Conservation (phyloP, 2,329 filamentous ascomycete species). For the Talaromyces verruculosus region DNA sequence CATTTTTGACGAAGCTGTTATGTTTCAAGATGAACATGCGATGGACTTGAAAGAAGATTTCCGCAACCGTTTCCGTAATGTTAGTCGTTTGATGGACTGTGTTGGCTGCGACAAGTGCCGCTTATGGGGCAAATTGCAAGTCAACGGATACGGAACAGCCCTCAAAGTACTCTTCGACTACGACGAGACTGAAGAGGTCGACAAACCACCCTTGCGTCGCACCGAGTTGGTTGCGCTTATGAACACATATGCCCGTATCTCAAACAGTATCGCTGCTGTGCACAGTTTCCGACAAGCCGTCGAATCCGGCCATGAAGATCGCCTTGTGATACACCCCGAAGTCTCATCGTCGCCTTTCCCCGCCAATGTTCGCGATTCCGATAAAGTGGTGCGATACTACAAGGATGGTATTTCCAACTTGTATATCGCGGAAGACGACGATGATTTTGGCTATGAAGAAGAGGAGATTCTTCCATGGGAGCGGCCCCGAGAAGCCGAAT, state of each 20-base stretch:
- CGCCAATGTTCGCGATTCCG: slow-evolving; percentile 25
- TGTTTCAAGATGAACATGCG: slow-evolving; percentile 72
- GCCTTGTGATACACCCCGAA: slow-evolving; percentile 31
- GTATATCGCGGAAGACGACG: slow-evolving; percentile 43
- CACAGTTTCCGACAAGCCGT: slow-evolving; percentile 64
- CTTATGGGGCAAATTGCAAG: slow-evolving; percentile 96
- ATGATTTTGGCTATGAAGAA: slow-evolving; percentile 46
- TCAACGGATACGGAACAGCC: slow-evolving; percentile 88
- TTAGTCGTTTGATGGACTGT: slow-evolving; percentile 96
- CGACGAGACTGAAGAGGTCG: slow-evolving; percentile 63
- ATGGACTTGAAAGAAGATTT: slow-evolving; percentile 93
- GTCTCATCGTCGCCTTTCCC: slow-evolving; percentile 29
- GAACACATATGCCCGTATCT: slow-evolving; percentile 88
- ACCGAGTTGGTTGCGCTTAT: slow-evolving; percentile 93
- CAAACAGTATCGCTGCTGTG: slow-evolving; percentile 73
- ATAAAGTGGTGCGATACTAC: slow-evolving; percentile 27
- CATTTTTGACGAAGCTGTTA: slow-evolving; percentile 91
- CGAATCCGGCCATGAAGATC: slow-evolving; percentile 37
- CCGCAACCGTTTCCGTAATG: slow-evolving; percentile 93
- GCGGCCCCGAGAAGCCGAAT: slow-evolving; percentile 40
- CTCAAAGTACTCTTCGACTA: slow-evolving; percentile 96
- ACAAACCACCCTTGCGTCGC: slow-evolving; percentile 71
- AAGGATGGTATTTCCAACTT: slow-evolving; percentile 38
- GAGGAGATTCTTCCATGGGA: slow-evolving; percentile 36
- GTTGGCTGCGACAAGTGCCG: slow-evolving; percentile 98